Conservation (phyloP, 1,284 basidiomycete species). For the Blastosporella zonata region DNA sequence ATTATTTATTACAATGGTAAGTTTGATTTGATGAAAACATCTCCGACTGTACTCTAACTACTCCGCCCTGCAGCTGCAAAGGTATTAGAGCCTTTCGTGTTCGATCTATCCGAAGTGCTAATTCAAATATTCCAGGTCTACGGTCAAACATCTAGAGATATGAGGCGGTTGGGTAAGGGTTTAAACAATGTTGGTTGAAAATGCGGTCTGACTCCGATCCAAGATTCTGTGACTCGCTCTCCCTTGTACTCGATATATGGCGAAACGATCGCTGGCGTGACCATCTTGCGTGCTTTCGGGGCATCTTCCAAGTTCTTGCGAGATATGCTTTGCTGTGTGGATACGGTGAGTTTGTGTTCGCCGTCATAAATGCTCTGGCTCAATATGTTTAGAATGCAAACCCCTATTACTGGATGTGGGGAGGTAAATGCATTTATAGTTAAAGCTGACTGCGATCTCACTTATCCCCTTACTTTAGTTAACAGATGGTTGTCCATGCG, state of each 20-base stretch:
- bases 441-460: background rate
- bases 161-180: slow-evolving; percentile 74
- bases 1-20: slow-evolving; percentile 69
- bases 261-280: slow-evolving; percentile 86
- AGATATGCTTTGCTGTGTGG: slow-evolving; percentile 82
- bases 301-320: slow-evolving; percentile 83
- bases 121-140: slow-evolving; percentile 52
- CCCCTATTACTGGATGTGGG: slow-evolving; percentile 88
- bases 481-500: slow-evolving; percentile 81
- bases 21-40: slow-evolving; percentile 16
- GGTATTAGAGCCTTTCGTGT: slow-evolving; percentile 25
- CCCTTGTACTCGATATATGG: slow-evolving; percentile 92
- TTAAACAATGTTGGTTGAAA: background rate
- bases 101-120: slow-evolving; percentile 3
- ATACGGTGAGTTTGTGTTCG: slow-evolving; percentile 53
- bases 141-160: slow-evolving; percentile 85
- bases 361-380: background rate
- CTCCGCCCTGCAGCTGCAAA: slow-evolving; percentile 40
- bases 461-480: slow-evolving; percentile 41
- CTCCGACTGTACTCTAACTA: background rate
- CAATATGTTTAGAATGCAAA: slow-evolving; percentile 57
- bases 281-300: slow-evolving; percentile 86
- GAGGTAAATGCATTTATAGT: slow-evolving; percentile 41
- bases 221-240: slow-evolving; percentile 86
- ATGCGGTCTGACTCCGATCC: background rate